A percentile compares a stretch with the other conserved stretches of the same genome.
phyloP scores from a whole-genome alignment of 164 flowering plant species.

The Stephania japonica region DNA sequence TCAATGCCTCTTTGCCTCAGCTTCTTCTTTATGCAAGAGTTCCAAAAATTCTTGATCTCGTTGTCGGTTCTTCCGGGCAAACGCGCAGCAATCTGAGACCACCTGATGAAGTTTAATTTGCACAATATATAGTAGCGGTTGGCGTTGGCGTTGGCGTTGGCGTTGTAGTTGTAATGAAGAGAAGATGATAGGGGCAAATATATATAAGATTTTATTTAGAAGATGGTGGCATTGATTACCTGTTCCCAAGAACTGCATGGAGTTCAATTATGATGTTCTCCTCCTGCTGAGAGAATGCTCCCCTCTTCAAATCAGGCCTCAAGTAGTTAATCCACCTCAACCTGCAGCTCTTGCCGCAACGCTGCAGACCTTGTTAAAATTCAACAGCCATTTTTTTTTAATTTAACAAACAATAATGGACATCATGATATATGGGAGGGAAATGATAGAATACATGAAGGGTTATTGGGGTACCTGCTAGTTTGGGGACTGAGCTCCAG shows the following conservation, averaged over 20 bases:
- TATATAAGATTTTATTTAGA: too few relatives aligned
- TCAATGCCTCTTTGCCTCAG: constrained; percentile 86
- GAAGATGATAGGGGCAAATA: too few relatives aligned
- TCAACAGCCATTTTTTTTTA: background rate
- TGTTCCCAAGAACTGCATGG: constrained; percentile 84
- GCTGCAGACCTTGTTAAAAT: constrained; percentile 56
- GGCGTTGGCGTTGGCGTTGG: too few relatives aligned
- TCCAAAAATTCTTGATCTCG: constrained; percentile 90
- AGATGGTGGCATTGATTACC: constrained; percentile 29
- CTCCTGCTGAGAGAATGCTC: constrained; percentile 72
- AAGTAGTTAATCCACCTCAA: constrained; percentile 84
- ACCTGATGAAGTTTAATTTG: constrained; percentile 35
- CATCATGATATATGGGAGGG: too few relatives aligned
- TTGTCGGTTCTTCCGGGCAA: constrained; percentile 91
- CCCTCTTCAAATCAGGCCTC: constrained; percentile 85
- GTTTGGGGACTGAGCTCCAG: constrained; percentile 94
- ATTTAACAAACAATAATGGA: too few relatives aligned
- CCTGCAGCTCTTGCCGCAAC: constrained; percentile 90
- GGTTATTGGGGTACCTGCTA: constrained; percentile 42
- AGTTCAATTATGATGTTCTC: constrained; percentile 71
- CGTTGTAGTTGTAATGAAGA: too few relatives aligned
- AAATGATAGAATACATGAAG: too few relatives aligned
- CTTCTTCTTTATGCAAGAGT: constrained; percentile 86
- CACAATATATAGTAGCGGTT: too few relatives aligned
- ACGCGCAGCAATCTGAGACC: constrained; percentile 95